These are phyloP conservation scores for Gillenia trifoliata DNA, from an alignment of 306 rosid species.

Conservation along the genomic window DNA sequence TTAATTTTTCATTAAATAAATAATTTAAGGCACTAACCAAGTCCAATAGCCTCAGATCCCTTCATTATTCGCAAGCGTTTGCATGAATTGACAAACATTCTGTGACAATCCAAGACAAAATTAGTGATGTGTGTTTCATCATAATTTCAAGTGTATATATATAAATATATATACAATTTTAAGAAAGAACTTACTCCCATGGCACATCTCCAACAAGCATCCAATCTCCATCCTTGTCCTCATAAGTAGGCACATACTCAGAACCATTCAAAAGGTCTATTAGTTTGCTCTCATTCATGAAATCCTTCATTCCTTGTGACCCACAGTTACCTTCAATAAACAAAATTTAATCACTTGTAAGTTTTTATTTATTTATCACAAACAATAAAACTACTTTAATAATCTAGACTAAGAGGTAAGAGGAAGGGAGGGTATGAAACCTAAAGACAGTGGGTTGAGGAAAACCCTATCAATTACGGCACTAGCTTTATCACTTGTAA, in stretches of 20 bases:
- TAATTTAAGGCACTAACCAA: conserved; percentile 37
- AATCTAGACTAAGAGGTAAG: no score
- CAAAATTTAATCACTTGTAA: not conserved
- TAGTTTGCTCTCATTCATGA: conserved; percentile 73
- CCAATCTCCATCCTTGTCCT: conserved; percentile 93
- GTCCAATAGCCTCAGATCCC: conserved; percentile 85
- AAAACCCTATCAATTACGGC: not conserved
- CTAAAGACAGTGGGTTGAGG: no score
- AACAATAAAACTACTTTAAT: not conserved
- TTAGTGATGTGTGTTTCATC: not conserved
- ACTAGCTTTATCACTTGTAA: not conserved
- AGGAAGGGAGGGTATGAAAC: not conserved
- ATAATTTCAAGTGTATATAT: not conserved
- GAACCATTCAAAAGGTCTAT: conserved; percentile 68
- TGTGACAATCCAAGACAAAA: conserved; percentile 7
- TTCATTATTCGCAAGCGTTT: conserved; percentile 79
- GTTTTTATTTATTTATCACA: no score
- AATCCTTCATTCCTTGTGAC: conserved; percentile 69
- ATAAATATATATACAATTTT: no score
- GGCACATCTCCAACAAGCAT: conserved; percentile 96
- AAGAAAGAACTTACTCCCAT: conserved; percentile 60
- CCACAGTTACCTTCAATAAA: conserved; percentile 44
- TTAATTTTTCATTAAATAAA: not conserved
- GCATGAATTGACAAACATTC: conserved; percentile 77
- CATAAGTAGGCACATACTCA: conserved; percentile 68